phyloP scores from a whole-genome alignment of 106 monocot species.

The Platanthera guangdongensis region DNA sequence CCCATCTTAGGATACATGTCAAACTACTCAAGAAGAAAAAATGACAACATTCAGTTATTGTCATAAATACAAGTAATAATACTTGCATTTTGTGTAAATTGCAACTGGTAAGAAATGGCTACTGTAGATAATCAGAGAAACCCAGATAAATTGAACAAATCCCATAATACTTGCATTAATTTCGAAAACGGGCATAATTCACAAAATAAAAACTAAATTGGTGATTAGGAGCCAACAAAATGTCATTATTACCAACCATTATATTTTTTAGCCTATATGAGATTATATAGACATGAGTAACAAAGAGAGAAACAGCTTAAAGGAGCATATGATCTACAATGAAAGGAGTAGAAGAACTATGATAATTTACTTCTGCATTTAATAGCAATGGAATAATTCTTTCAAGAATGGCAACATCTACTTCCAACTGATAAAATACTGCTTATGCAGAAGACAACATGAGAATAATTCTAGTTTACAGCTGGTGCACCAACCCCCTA shows the following conservation, averaged over 20 bases:
- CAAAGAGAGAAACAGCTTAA: neutral
- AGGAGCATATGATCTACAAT: neutral
- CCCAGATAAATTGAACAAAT: too few relatives aligned
- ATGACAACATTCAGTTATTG: neutral
- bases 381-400: neutral
- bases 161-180: too few relatives aligned
- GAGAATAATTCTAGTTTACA: neutral
- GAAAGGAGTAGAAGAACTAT: neutral
- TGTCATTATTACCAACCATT: neutral
- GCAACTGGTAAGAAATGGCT: neutral
- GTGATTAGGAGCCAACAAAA: neutral
- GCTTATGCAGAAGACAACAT: neutral
- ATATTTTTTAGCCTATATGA: neutral
- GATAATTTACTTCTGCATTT: neutral
- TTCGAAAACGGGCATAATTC: too few relatives aligned
- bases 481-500: too few relatives aligned
- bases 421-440: neutral
- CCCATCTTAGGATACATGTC: conserved; percentile 89
- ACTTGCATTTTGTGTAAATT: neutral
- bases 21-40: conserved; percentile 38
- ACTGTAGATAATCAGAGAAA: neutral
- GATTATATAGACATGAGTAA: neutral
- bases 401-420: neutral
- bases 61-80: neutral
- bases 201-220: too few relatives aligned